These are phyloP conservation scores for Xerocomellus amylosporus DNA, from an alignment of 768 basidiomycete genomes.

Conservation along the genomic window DNA sequence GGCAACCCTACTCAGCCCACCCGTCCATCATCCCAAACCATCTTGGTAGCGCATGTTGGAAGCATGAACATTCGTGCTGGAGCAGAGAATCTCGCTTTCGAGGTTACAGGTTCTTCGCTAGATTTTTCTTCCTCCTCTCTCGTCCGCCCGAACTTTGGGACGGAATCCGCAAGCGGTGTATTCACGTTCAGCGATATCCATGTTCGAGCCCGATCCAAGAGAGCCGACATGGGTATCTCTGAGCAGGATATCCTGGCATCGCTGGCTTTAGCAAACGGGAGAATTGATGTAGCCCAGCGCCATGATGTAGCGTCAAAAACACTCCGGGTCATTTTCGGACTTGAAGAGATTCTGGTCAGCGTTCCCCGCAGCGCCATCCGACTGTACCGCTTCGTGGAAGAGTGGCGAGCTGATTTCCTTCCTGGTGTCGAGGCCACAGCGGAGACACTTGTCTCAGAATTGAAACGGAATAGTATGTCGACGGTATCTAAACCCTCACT, in stretches of 20 bases:
- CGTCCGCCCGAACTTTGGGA: conserved; percentile 12
- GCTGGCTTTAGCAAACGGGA: conserved; percentile 46
- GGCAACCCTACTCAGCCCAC: neutral
- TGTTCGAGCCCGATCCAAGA: conserved; percentile 54
- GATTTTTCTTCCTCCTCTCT: conserved; percentile 24
- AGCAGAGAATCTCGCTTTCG: conserved; percentile 68
- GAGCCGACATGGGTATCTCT: conserved; percentile 36
- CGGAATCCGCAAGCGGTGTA: conserved; percentile 47
- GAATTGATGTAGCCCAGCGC: conserved; percentile 44
- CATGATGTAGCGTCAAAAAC: conserved; percentile 42
- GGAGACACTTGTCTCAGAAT: conserved; percentile 62
- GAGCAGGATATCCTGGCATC: conserved; percentile 63
- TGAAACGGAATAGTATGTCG: conserved; percentile 43
- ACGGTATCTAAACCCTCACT: conserved; percentile 32
- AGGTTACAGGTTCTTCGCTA: conserved; percentile 44
- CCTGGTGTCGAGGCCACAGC: conserved; percentile 69
- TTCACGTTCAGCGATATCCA: conserved; percentile 50
- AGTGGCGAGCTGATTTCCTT: conserved; percentile 79
- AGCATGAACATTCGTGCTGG: conserved; percentile 57
- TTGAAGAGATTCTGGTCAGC: conserved; percentile 48
- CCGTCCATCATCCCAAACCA: conserved; percentile 23
- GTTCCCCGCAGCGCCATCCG: conserved; percentile 82
- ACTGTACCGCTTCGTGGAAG: conserved; percentile 73
- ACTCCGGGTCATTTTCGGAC: conserved; percentile 43
- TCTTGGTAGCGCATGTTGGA: conserved; percentile 42